phyloP scores from a whole-genome alignment of 2,329 filamentous ascomycete genomes.

The Monosporascus sp. region DNA sequence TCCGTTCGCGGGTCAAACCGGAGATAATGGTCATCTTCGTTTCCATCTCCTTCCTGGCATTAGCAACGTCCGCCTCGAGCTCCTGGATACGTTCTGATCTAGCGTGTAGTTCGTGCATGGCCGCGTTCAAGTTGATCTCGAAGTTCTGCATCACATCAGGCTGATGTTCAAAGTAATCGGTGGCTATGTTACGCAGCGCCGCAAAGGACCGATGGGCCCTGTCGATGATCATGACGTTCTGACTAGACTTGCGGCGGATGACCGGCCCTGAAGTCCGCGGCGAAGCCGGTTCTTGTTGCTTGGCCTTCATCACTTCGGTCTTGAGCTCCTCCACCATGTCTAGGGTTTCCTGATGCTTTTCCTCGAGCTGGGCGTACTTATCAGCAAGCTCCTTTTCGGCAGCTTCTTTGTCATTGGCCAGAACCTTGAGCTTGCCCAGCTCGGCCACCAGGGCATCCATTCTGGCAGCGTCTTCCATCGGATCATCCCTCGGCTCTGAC shows the following conservation, averaged over 20 bases:
- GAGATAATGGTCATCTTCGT: constrained; percentile 94
- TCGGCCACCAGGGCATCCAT: constrained; percentile 54
- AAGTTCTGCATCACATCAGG: constrained; percentile 89
- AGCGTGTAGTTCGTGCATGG: constrained; percentile 85
- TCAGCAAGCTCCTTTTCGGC: constrained; percentile 67
- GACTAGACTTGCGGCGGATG: constrained; percentile 88
- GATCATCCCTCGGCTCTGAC: constrained; percentile 32
- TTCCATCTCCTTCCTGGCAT: constrained; percentile 92
- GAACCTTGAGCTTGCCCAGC: constrained; percentile 61
- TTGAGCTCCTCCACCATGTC: constrained; percentile 89
- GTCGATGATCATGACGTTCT: constrained; percentile 81
- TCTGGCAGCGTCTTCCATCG: constrained; percentile 25
- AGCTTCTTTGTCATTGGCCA: constrained; percentile 72
- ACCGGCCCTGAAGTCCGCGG: constrained; percentile 64
- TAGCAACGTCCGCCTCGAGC: constrained; percentile 76
- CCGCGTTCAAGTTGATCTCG: constrained; percentile 82
- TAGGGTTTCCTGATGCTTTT: constrained; percentile 74
- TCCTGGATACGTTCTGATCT: constrained; percentile 87
- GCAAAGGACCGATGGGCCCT: constrained; percentile 88
- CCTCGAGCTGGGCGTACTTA: constrained; percentile 78
- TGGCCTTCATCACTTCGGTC: constrained; percentile 75
- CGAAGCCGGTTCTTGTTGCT: constrained; percentile 53
- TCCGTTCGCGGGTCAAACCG: constrained; percentile 85
- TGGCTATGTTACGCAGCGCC: constrained; percentile 79
- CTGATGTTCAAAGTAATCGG: constrained; percentile 75